Base-by-base conservation (phyloP, 495 filamentous ascomycete genomes). In the Penicillium soppii region DNA sequence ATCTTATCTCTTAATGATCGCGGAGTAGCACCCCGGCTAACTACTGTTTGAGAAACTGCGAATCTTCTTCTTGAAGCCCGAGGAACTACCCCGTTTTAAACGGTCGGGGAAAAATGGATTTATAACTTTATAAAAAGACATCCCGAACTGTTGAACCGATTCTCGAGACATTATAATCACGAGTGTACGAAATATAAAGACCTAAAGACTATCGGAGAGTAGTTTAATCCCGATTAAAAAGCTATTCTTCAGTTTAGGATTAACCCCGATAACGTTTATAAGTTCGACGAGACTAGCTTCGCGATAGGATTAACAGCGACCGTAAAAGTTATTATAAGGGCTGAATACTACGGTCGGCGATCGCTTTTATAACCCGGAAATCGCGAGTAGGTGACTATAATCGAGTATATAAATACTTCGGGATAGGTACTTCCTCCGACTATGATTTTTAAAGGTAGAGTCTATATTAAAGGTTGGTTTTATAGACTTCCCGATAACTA, bases 201-300 rank as follows among this genome's bases (percentile, higher is more conserved):
- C n/a, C n/a, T n/a, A n/a, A n/a, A n/a, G n/a, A n/a, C n/a, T n/a
- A n/a, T n/a, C n/a, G n/a, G n/a, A n/a, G n/a, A n/a, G n/a, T n/a
- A n/a, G n/a, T n/a, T n/a, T n/a, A n/a, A n/a, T n/a, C n/a, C n/a
- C n/a, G n/a, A n/a, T n/a, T n/a, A n/a, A n/a, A n/a, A n/a, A n/a
- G n/a, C n/a, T n/a, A n/a, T n/a, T n/a, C n/a, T n/a, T n/a, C n/a
- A n/a, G n/a, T n/a, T n/a, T n/a, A n/a, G n/a, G n/a, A n/a, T n/a
- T n/a, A n/a, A n/a, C n/a, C n/a, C n/a, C n/a, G n/a, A n/a, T n/a
- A n/a, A n/a, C n/a, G n/a, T n/a, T n/a, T n/a, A n/a, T 44, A 78
- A 75, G 47, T 76, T 79, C 54, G 65, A 79, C 52, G 63, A 79
- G 57, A 70, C 62, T 49, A 57, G 69, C 50, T 67, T 76, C 62